Conservation (phyloP, 108 stramenopile genomes). For the Parietichytrium sp. region DNA sequence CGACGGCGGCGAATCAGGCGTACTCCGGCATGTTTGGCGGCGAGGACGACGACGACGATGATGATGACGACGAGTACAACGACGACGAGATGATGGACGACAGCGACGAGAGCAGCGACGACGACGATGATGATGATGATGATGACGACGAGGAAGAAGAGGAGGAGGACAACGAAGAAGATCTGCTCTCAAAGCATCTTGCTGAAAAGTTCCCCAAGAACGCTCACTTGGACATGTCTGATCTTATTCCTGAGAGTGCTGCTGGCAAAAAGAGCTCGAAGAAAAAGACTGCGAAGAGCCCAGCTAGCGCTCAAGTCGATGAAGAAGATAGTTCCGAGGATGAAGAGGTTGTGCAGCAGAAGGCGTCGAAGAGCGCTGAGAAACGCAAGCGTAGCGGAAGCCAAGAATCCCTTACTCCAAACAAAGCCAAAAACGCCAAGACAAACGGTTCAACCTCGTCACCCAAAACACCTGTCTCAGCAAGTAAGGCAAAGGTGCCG, state of each 20-base stretch:
- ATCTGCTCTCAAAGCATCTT: not conserved
- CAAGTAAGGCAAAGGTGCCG: no score
- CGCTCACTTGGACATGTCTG: not conserved
- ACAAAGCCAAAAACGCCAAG: no score
- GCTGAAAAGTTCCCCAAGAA: not conserved
- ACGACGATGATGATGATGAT: not conserved
- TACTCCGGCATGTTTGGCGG: not conserved
- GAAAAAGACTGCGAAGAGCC: not conserved
- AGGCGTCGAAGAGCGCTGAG: no score
- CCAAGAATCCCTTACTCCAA: no score
- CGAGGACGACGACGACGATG: constrained; percentile 10
- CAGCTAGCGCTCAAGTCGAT: not conserved
- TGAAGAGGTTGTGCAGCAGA: not conserved
- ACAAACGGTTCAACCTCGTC: no score
- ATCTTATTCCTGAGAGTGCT: not conserved
- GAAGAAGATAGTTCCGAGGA: not conserved
- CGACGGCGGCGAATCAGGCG: not conserved
- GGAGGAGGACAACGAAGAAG: not conserved
- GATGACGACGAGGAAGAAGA: not conserved
- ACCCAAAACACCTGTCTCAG: no score
- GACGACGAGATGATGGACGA: not conserved
- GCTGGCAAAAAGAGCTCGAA: not conserved
- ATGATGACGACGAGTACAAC: not conserved
- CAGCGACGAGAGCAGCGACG: not conserved
- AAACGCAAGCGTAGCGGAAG: no score